phyloP scores from a whole-genome alignment of 495 filamentous ascomycete genomes.

The Aspergillus affinis region DNA sequence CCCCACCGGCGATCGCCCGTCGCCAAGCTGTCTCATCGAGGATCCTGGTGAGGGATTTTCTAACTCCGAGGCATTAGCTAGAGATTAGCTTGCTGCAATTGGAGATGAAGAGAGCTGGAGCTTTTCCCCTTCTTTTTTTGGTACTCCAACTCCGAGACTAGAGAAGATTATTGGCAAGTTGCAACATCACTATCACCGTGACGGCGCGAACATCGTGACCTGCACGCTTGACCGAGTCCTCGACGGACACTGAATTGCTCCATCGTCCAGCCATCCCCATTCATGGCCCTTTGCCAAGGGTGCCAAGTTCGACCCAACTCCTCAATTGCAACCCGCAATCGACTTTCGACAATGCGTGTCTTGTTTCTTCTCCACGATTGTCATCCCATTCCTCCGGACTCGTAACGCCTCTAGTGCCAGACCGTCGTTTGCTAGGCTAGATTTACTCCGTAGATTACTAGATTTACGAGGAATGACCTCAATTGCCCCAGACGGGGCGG shows the following conservation, averaged over 20 bases:
- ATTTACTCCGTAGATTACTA: background rate
- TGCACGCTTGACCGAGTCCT: too few relatives aligned
- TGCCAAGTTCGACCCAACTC: background rate
- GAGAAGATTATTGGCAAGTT: background rate
- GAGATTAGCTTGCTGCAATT: background rate
- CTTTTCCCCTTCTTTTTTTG: too few relatives aligned
- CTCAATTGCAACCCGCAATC: background rate
- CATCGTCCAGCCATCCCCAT: background rate
- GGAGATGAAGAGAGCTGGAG: too few relatives aligned
- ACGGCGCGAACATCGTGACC: too few relatives aligned
- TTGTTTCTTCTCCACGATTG: background rate
- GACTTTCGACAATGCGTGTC: background rate
- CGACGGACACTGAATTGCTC: background rate
- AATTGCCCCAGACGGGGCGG: conserved; percentile 8
- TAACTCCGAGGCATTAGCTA: conserved; percentile 10
- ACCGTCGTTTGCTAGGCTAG: background rate
- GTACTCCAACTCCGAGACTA: background rate
- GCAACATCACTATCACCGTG: too few relatives aligned
- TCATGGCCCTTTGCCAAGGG: background rate
- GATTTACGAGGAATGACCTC: background rate
- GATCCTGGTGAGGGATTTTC: conserved; percentile 35
- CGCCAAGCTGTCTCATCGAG: conserved; percentile 34
- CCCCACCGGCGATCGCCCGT: conserved; percentile 28
- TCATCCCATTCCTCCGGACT: background rate
- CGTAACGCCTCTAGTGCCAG: background rate